phyloP scores from a whole-genome alignment of 2,329 filamentous ascomycete species.

The Phialemoniopsis sp. region DNA sequence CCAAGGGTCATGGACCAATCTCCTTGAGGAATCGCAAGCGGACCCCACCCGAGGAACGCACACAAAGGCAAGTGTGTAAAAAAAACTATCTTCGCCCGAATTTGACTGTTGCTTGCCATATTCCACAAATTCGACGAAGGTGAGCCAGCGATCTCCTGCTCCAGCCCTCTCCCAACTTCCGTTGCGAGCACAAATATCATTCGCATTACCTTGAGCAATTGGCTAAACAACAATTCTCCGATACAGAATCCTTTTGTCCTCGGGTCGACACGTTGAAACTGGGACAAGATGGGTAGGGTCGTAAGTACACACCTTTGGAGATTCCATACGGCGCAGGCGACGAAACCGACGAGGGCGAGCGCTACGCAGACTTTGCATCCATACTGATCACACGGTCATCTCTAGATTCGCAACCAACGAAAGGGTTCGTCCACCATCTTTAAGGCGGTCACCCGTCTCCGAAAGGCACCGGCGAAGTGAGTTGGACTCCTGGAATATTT shows the following conservation, averaged over 20 bases:
- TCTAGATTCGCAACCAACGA: slow-evolving; percentile 60
- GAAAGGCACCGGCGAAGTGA: slow-evolving; percentile 83
- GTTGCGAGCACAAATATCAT: too few species aligned
- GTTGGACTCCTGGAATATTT: slow-evolving; percentile 11
- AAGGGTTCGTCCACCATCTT: slow-evolving; percentile 57
- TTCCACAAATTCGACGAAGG: too few species aligned
- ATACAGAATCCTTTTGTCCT: background rate
- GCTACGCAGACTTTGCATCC: background rate
- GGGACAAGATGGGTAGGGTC: slow-evolving; percentile 50
- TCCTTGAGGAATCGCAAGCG: too few species aligned
- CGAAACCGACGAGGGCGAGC: background rate
- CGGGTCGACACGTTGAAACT: slow-evolving; percentile 7
- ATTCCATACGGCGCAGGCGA: background rate
- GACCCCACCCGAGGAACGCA: too few species aligned
- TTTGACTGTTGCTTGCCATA: too few species aligned
- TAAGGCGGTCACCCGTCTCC: slow-evolving; percentile 68
- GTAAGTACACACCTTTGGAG: slow-evolving; percentile 18
- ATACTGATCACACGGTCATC: slow-evolving; percentile 1
- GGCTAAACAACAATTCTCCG: too few species aligned
- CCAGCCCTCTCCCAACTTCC: too few species aligned
- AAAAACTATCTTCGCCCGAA: too few species aligned
- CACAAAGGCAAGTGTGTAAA: too few species aligned
- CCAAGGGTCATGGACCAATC: too few species aligned
- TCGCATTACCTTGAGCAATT: too few species aligned
- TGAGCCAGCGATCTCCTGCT: too few species aligned